These are phyloP conservation scores for Paramecium bursaria DNA, from an alignment of 73 alveolate genomes.

Conservation along the genomic window DNA sequence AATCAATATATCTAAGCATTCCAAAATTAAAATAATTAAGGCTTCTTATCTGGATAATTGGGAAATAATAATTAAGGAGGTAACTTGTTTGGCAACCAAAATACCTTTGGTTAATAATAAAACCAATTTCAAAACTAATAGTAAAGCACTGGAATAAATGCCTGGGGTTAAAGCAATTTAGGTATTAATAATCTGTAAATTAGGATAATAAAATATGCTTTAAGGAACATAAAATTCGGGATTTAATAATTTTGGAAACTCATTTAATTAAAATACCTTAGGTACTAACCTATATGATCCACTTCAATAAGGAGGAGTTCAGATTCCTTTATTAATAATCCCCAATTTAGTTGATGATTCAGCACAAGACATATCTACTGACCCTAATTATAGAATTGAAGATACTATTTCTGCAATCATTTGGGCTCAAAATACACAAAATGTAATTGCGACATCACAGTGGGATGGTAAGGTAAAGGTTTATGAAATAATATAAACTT, in stretches of 20 bases:
- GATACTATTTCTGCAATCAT: constrained; percentile 39
- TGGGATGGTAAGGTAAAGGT: constrained; percentile 58
- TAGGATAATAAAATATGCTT: constrained; percentile 27
- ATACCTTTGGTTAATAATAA: not conserved
- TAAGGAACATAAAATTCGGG: constrained; percentile 8
- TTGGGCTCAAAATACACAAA: constrained; percentile 6
- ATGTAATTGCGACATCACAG: not conserved
- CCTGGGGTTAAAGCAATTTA: not conserved
- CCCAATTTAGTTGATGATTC: constrained; percentile 45
- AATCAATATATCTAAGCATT: too few relatives aligned
- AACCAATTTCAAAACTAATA: too few relatives aligned
- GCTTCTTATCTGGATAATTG: too few relatives aligned
- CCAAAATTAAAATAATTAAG: too few relatives aligned
- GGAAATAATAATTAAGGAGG: too few relatives aligned
- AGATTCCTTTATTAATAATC: not conserved
- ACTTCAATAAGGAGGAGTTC: not conserved
- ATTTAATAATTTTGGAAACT: constrained; percentile 4
- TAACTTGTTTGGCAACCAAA: too few relatives aligned
- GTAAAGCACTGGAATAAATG: not conserved
- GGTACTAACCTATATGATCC: constrained; percentile 13
- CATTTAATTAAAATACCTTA: not conserved
- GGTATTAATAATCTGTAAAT: not conserved
- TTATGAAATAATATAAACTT: constrained; percentile 6
- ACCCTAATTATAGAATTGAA: constrained; percentile 21
- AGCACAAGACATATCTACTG: constrained; percentile 5